Evolutionary conservation across 129 eudicot species (phyloP).

Genomic region (Flaveria linearis): DNA sequence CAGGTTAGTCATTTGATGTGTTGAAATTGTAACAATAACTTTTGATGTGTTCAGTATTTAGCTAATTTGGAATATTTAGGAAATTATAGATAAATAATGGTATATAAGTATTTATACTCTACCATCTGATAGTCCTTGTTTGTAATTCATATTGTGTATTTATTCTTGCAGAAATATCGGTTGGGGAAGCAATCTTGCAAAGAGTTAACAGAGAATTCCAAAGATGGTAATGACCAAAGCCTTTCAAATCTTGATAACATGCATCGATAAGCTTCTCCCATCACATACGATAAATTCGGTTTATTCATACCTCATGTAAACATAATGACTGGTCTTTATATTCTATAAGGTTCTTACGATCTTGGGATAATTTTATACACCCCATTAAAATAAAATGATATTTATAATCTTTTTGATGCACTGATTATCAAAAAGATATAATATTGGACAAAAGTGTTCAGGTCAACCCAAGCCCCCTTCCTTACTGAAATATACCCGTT

Average conservation of each 20-base stretch:
- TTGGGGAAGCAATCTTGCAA: constrained; percentile 83
- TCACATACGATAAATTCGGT: background rate
- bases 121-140: background rate
- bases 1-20: constrained; percentile 49
- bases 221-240: constrained; percentile 68
- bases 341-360: background rate
- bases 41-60: background rate
- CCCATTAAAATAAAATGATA: background rate
- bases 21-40: constrained; percentile 6
- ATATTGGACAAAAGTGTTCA: background rate
- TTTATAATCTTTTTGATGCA: no score
- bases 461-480: background rate
- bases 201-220: constrained; percentile 71
- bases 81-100: background rate
- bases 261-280: background rate
- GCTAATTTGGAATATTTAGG: background rate
- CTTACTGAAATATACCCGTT: background rate
- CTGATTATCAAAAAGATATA: no score
- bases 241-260: background rate
- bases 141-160: constrained; percentile 4
- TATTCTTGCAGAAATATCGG: constrained; percentile 66
- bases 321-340: background rate
- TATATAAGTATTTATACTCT: background rate
- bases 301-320: constrained; percentile 1
- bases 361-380: background rate